Percentiles rank a stretch among this genome's conserved stretches.
phyloP scores from a whole-genome alignment of 805 yeast genomes.

The Candida ovalis region DNA sequence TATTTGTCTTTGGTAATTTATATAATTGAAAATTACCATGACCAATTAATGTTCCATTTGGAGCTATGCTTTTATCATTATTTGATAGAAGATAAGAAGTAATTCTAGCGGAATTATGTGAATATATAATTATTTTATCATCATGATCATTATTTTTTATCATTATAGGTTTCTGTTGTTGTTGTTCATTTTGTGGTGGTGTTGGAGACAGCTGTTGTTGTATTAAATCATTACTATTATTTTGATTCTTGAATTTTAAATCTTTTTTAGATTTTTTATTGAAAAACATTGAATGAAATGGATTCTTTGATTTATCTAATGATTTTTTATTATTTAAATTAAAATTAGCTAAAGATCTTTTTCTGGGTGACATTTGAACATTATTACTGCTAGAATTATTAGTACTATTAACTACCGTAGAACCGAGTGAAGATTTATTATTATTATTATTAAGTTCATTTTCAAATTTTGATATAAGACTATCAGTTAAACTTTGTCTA shows the following conservation, averaged over 20 bases:
- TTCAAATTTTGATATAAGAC: constrained; percentile 16
- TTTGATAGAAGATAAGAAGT: constrained; percentile 10
- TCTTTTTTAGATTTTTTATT: constrained; percentile 9
- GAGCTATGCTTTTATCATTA: constrained; percentile 1
- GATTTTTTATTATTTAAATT: constrained; percentile 1
- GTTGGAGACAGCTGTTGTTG: background rate
- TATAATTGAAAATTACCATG: constrained; percentile 60
- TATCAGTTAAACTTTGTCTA: constrained; percentile 14
- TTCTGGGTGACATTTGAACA: constrained; percentile 11
- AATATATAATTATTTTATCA: constrained; percentile 11
- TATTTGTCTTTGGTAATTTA: constrained; percentile 44
- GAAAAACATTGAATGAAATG: constrained; percentile 14
- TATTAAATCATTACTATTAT: background rate
- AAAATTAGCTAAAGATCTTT: constrained; percentile 5
- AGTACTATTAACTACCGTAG: too few species aligned
- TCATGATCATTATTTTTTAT: background rate
- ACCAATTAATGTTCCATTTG: constrained; percentile 47
- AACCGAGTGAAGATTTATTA: background rate
- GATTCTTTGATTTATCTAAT: constrained; percentile 7
- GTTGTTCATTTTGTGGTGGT: background rate
- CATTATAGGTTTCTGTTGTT: background rate
- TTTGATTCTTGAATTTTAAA: background rate
- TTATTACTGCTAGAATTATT: background rate
- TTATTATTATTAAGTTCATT: constrained; percentile 9
- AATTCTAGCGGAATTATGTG: constrained; percentile 10